Evolutionary conservation across 306 rosid genomes (phyloP), one percentile per base, ranked within the genome.

Genomic region (Castanea crenata): DNA sequence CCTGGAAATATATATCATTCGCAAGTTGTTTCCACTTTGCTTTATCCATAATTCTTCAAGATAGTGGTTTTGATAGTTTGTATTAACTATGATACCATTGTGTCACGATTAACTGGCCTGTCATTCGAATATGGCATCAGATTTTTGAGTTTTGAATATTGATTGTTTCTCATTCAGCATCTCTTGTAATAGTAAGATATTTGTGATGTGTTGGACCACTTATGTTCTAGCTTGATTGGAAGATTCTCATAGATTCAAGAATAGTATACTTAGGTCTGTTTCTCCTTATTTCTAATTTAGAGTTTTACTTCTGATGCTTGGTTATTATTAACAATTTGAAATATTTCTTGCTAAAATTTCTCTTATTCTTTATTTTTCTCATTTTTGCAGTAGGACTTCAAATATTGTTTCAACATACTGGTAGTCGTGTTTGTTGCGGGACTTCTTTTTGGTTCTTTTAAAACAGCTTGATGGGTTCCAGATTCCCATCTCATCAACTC

Each of bases 401-500:
- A 76, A 49, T 63, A 76, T 73, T 41, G 13, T 65, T 56, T 74
- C 62, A 49, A 83, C 61, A 29, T 23, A 74, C 73, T 56, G 74
- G 18, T 72, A 5, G 25, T 18, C 74, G 75, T 70, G 70, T 72
- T 69, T 71, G 31, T 62, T 25, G 27, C 8, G 78, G 73, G 69
- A 56, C 71, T 55, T 80, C 81, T 75, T 61, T 75, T 84, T 80
- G 76, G 79, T 77, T 74, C 79, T 77, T 72, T 61, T 72, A 76
- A 69, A 85, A 56, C 85, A 77, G 88, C 78, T 74, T 69, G 89
- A 95, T 95, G 99, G 94, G 99, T 91, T 95, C 99, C 9, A 88
- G 98, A 85, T 90, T 95, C 90, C 97, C 94, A 74, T 95, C 99
- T 84, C 99, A 95, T 92, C 97, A 95, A 85, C 99, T 95, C 78